A percentile compares a stretch with the other conserved stretches of the same genome.
Conservation (phyloP, 768 basidiomycete species). For the Tulasnella sp. region DNA sequence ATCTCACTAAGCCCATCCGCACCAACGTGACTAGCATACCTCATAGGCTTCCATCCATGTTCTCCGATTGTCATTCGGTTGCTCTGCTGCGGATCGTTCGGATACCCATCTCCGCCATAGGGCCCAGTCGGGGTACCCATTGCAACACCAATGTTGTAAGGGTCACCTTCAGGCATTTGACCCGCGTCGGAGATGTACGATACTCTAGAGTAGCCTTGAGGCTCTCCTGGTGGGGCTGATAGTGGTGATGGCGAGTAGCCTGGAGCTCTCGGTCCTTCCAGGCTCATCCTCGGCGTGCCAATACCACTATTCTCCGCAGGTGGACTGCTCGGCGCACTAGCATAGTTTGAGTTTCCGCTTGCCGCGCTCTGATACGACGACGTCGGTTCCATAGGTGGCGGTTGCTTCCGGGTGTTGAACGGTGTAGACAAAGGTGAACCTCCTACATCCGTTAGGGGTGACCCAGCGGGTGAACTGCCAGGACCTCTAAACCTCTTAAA, state of each 20-base stretch:
- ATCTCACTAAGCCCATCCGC: neutral
- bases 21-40: neutral
- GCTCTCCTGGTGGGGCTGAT: neutral
- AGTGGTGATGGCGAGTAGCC: neutral
- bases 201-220: neutral
- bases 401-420: neutral
- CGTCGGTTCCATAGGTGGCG: neutral
- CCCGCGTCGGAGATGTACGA: neutral
- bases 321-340: neutral
- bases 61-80: conserved; percentile 6
- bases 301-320: neutral
- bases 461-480: neutral
- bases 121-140: neutral
- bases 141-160: neutral
- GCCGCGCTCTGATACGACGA: neutral
- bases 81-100: neutral
- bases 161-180: neutral
- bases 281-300: neutral
- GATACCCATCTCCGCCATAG: neutral
- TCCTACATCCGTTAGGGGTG: neutral
- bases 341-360: conserved; percentile 4
- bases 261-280: neutral
- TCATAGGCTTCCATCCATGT: neutral
- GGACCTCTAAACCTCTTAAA: conserved; percentile 5
- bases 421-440: neutral